These are phyloP conservation scores for Podospora anserina DNA, from an alignment of 495 filamentous ascomycete genomes.

Conservation along the genomic window DNA sequence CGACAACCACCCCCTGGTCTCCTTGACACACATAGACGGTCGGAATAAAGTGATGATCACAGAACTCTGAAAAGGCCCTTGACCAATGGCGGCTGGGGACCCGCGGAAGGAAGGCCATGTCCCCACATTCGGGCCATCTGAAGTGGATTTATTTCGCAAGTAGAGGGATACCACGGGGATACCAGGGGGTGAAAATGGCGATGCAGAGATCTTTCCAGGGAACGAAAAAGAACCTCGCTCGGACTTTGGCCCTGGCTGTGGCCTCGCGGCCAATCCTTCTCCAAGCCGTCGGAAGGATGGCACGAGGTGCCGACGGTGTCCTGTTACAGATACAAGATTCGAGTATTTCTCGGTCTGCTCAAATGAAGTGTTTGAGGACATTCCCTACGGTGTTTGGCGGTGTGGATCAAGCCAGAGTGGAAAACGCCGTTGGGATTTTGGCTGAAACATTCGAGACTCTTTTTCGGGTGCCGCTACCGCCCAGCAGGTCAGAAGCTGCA, in stretches of 20 bases:
- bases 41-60: constrained; percentile 4
- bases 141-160: background rate
- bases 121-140: background rate
- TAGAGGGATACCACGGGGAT: too few species aligned
- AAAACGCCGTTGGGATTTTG: background rate
- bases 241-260: background rate
- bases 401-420: background rate
- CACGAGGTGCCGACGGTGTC: background rate
- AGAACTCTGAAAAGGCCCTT: constrained; percentile 3
- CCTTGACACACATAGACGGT: background rate
- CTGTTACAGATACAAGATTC: background rate
- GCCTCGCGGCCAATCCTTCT: background rate
- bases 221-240: constrained; percentile 1
- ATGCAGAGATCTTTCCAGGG: background rate
- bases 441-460: background rate
- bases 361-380: background rate
- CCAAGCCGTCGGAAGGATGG: background rate
- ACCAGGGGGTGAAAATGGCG: background rate
- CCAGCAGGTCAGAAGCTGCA: background rate
- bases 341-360: background rate
- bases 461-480: background rate
- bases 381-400: constrained; percentile 1
- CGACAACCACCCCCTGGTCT: background rate
- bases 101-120: background rate
- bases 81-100: background rate